phyloP scores from a whole-genome alignment of 2,329 filamentous ascomycete species.

The Emmonsiellopsis sp. region DNA sequence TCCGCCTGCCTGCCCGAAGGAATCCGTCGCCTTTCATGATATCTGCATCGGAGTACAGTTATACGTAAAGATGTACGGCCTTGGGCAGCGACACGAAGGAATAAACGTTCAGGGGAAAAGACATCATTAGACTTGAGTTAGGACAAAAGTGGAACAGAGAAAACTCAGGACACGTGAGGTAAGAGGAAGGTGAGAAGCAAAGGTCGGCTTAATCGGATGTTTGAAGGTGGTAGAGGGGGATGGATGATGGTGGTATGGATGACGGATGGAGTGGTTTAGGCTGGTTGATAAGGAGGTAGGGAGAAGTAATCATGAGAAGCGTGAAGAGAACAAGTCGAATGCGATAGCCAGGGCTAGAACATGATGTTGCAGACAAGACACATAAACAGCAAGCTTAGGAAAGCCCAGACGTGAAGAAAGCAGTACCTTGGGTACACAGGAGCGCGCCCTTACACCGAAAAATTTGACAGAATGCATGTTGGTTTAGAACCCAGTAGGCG shows the following conservation, averaged over 20 bases:
- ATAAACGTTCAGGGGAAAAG: conserved; percentile 4
- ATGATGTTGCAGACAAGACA: no score
- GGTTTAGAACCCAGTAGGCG: conserved; percentile 26
- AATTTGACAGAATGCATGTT: neutral
- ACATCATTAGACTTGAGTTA: neutral
- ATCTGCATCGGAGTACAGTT: conserved; percentile 11
- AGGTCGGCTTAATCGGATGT: no score
- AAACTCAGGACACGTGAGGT: conserved; percentile 10
- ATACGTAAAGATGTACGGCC: conserved; percentile 14
- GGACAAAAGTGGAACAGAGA: conserved; percentile 10
- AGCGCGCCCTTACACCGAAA: neutral
- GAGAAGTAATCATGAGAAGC: no score
- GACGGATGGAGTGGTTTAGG: no score
- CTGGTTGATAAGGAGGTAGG: no score
- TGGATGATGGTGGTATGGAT: no score
- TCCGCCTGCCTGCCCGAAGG: conserved; percentile 9
- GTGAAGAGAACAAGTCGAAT: no score
- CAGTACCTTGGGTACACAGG: neutral
- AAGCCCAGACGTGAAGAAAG: no score
- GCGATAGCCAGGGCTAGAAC: no score
- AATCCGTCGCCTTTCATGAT: conserved; percentile 15
- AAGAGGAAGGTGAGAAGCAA: neutral
- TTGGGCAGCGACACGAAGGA: conserved; percentile 3
- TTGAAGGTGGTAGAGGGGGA: no score
- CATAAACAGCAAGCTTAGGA: no score